phyloP scores from a whole-genome alignment of 129 eudicot species.

The Daucus carota region DH1_v3.0 NC_030384.2:48966001-48966500 shows the following conservation, averaged over 20 bases:
- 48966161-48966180: not conserved
- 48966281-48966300: too few species aligned
- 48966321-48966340: not conserved
- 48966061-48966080: slow-evolving; percentile 15
- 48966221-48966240: not conserved
- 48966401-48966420: not conserved
- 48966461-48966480: too few species aligned
- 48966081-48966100: not conserved
- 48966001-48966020: slow-evolving; percentile 32
- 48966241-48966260: not conserved
- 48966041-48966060: slow-evolving; percentile 49
- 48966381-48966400: not conserved
- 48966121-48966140: not conserved
- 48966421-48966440: not conserved
- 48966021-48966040: slow-evolving; percentile 53
- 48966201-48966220: not conserved
- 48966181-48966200: not conserved
- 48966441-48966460: not conserved
- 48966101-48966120: too few species aligned
- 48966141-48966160: not conserved
- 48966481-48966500: too few species aligned
- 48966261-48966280: not conserved
- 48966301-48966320: not conserved
- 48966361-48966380: not conserved
- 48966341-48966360: not conserved